Conservation (phyloP, 1,139 yeast species). For the Blastobotrys aristatus region DNA sequence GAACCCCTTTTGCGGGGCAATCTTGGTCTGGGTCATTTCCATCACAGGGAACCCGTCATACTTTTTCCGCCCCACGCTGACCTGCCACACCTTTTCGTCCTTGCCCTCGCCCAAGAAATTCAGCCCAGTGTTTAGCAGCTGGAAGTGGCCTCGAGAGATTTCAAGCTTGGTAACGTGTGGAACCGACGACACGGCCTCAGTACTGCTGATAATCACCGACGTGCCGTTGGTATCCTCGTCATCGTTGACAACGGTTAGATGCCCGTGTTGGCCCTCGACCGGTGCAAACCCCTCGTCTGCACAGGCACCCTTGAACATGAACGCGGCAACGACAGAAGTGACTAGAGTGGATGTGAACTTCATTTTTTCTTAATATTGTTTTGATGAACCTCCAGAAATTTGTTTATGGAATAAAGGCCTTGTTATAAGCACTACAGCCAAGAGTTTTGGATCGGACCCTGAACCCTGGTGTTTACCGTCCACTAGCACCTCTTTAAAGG, state of each 20-base stretch:
- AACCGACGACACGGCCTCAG: not conserved
- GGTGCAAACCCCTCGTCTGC: no score
- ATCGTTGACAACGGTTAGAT: not conserved
- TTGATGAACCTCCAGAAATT: no score
- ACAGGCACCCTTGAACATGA: no score
- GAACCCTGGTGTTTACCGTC: no score
- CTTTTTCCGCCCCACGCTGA: not conserved
- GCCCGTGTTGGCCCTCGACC: not conserved
- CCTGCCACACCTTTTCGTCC: not conserved
- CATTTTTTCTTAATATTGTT: no score
- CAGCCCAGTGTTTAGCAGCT: not conserved
- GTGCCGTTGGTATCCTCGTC: not conserved
- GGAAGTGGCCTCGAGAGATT: not conserved
- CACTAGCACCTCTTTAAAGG: no score
- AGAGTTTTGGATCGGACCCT: no score
- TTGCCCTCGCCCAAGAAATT: not conserved
- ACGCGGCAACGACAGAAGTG: no score
- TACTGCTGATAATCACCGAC: not conserved
- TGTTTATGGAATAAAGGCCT: no score
- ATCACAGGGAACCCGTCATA: not conserved
- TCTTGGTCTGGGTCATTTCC: not conserved
- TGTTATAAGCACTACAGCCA: no score
- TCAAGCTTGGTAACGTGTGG: not conserved
- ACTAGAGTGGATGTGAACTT: no score
- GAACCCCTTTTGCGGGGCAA: not conserved